Percentiles rank a stretch among this genome's conserved stretches.
Evolutionary conservation across 2,329 filamentous ascomycete species (phyloP).

Genomic region (Keithomyces neogunnii): DNA sequence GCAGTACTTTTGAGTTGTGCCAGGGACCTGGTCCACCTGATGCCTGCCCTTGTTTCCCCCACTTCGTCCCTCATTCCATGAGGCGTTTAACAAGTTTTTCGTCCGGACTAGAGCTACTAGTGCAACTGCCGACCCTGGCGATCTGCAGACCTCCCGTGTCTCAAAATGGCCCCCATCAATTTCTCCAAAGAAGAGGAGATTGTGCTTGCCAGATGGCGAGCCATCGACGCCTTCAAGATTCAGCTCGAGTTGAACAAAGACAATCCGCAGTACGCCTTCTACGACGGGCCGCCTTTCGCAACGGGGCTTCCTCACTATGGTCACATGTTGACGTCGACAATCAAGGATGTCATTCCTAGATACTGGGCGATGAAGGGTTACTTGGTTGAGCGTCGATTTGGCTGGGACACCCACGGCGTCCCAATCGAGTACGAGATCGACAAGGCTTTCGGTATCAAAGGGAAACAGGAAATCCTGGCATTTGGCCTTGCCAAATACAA

Average conservation of each 20-base stretch:
- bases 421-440: conserved; percentile 97
- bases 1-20: too few species aligned
- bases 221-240: conserved; percentile 70
- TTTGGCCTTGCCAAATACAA: conserved; percentile 88
- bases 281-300: conserved; percentile 76
- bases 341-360: conserved; percentile 92
- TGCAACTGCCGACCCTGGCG: too few species aligned
- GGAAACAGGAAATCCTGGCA: conserved; percentile 77
- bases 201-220: conserved; percentile 78
- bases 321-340: conserved; percentile 82
- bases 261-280: conserved; percentile 84
- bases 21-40: too few species aligned
- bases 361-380: conserved; percentile 98
- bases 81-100: too few species aligned
- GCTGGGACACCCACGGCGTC: conserved; percentile 90
- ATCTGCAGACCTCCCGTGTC: too few species aligned
- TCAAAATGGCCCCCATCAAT: conserved; percentile 50
- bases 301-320: conserved; percentile 60
- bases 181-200: conserved; percentile 88
- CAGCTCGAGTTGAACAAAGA: conserved; percentile 72
- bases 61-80: too few species aligned
- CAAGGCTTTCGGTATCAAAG: conserved; percentile 86
- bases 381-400: conserved; percentile 85
- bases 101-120: too few species aligned
- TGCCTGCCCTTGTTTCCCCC: too few species aligned